Evolutionary conservation across 768 basidiomycete species (phyloP).

Genomic region (Panus rudis): DNA sequence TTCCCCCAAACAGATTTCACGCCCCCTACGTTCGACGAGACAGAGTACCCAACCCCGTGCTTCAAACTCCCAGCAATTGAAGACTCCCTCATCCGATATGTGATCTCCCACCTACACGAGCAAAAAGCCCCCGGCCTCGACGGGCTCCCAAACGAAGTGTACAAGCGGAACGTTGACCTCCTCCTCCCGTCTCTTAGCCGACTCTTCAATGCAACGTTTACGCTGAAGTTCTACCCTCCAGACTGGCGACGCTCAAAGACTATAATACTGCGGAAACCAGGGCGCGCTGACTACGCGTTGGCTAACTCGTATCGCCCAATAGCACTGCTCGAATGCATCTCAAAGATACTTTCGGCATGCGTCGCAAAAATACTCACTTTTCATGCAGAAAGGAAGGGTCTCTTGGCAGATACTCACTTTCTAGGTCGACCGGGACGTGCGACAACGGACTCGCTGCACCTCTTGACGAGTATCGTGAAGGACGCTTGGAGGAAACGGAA

Average conservation of each 20-base stretch:
- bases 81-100: no score
- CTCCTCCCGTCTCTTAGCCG: slow-evolving; percentile 9
- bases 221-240: slow-evolving; percentile 6
- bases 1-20: slow-evolving; percentile 13
- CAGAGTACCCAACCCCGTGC: no score
- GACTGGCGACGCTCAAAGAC: slow-evolving; percentile 22
- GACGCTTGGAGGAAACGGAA: slow-evolving; percentile 16
- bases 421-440: slow-evolving; percentile 17
- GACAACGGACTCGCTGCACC: slow-evolving; percentile 22
- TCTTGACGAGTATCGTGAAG: slow-evolving; percentile 13
- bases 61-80: no score
- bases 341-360: slow-evolving; percentile 22
- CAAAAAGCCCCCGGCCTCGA: slow-evolving; percentile 20
- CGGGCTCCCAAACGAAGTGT: slow-evolving; percentile 17
- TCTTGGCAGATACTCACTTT: slow-evolving; percentile 19
- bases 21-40: no score
- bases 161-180: slow-evolving; percentile 8
- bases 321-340: slow-evolving; percentile 25
- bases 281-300: slow-evolving; percentile 25
- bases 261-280: slow-evolving; percentile 29
- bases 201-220: slow-evolving; percentile 12
- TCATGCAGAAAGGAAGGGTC: slow-evolving; percentile 22
- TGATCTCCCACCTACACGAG: no score
- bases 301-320: slow-evolving; percentile 33
- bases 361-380: slow-evolving; percentile 18